Conservation (phyloP, 805 yeast species). For the Grigorovia transvaalensis region DNA sequence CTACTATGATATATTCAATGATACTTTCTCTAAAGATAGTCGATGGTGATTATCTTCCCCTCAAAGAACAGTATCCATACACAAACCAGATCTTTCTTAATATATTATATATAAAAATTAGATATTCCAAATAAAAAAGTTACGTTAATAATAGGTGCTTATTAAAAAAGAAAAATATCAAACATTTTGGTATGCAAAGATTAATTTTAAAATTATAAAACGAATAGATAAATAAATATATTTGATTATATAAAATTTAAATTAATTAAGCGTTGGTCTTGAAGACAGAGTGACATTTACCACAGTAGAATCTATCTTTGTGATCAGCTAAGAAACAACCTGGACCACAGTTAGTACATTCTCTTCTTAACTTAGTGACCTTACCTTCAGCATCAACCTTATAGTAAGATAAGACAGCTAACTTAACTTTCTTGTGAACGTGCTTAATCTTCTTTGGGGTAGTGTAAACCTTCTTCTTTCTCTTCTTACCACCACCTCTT, state of each 20-base stretch:
- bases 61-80: too few species aligned
- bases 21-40: conserved; percentile 6
- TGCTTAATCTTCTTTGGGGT: conserved; percentile 99
- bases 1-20: conserved; percentile 9
- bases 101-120: too few species aligned
- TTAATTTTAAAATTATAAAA: conserved; percentile 5
- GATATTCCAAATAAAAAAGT: neutral
- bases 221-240: neutral
- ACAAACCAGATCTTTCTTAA: neutral
- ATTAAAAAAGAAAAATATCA: too few species aligned
- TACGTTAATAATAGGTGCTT: too few species aligned
- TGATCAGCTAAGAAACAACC: conserved; percentile 99
- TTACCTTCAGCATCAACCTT: conserved; percentile 98
- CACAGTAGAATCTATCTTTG: conserved; percentile 99
- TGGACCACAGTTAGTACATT: conserved; percentile 96
- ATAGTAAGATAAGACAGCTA: conserved; percentile 98
- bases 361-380: conserved; percentile 97
- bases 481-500: conserved; percentile 99
- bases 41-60: too few species aligned
- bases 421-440: conserved; percentile 99
- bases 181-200: neutral
- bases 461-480: conserved; percentile 99
- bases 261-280: conserved; percentile 32
- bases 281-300: conserved; percentile 96
- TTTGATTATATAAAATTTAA: conserved; percentile 1